These are phyloP conservation scores for Spatholobus suberectus DNA, from an alignment of 306 rosid species.

Conservation along the genomic window DNA sequence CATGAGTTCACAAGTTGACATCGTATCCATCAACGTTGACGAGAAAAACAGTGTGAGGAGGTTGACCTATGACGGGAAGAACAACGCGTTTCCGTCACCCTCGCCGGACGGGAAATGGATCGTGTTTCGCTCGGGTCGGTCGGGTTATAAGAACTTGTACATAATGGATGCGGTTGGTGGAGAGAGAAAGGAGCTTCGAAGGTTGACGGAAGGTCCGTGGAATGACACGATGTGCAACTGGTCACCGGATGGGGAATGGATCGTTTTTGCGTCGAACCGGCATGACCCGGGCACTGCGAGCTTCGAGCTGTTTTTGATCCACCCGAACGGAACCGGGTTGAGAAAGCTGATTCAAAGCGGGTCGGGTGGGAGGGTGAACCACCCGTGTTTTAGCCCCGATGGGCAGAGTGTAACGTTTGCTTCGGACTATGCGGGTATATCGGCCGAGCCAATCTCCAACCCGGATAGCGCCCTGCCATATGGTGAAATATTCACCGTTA, in stretches of 20 bases:
- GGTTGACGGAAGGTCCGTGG: constrained; percentile 78
- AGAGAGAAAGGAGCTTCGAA: constrained; percentile 53
- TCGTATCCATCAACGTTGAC: constrained; percentile 61
- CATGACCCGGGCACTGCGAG: constrained; percentile 69
- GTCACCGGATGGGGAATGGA: constrained; percentile 91
- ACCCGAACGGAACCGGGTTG: constrained; percentile 80
- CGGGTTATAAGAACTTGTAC: constrained; percentile 76
- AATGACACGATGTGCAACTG: constrained; percentile 87
- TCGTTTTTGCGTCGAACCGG: constrained; percentile 78
- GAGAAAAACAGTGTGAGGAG: constrained; percentile 37
- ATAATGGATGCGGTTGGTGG: constrained; percentile 75
- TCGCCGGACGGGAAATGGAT: constrained; percentile 84
- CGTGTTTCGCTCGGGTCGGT: constrained; percentile 78
- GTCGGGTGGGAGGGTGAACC: constrained; percentile 70
- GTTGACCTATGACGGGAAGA: constrained; percentile 69
- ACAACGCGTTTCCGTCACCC: constrained; percentile 82
- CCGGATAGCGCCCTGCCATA: constrained; percentile 84
- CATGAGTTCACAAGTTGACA: constrained; percentile 63
- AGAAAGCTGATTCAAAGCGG: constrained; percentile 73
- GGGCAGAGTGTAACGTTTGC: constrained; percentile 68
- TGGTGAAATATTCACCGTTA: constrained; percentile 75
- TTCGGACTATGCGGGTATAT: constrained; percentile 72
- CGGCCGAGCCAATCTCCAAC: constrained; percentile 90
- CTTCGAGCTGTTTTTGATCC: constrained; percentile 72
- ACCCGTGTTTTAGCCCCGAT: constrained; percentile 81